These are phyloP conservation scores for Diplosphaera chodatii DNA, from an alignment of 139 green algal genomes.

Conservation along the genomic window DNA sequence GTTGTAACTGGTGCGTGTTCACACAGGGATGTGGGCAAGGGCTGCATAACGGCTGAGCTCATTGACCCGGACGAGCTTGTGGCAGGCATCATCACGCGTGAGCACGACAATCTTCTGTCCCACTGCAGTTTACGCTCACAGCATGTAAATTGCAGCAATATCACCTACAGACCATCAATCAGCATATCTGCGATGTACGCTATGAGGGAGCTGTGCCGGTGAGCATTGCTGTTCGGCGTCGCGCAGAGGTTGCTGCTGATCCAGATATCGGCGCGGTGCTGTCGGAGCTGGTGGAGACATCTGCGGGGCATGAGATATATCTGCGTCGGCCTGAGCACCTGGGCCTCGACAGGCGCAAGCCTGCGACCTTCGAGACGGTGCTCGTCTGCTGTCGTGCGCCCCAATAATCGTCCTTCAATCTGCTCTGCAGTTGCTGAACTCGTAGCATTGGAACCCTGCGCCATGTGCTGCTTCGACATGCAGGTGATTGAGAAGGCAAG, in stretches of 20 bases:
- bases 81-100: slow-evolving; percentile 9
- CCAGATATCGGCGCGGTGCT: slow-evolving; percentile 11
- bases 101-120: too few relatives aligned
- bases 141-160: too few relatives aligned
- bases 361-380: background rate
- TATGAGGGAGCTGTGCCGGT: too few relatives aligned
- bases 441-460: too few relatives aligned
- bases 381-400: too few relatives aligned
- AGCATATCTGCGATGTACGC: too few relatives aligned
- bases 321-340: slow-evolving; percentile 21
- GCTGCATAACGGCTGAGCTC: slow-evolving; percentile 15
- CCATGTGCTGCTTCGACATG: background rate
- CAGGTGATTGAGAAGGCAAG: background rate
- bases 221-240: too few relatives aligned
- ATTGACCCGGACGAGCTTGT: slow-evolving; percentile 21
- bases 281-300: slow-evolving; percentile 18
- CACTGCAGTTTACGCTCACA: too few relatives aligned
- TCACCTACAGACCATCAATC: too few relatives aligned
- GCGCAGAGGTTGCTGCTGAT: slow-evolving; percentile 19
- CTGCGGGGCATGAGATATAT: slow-evolving; percentile 16
- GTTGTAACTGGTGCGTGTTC: too few relatives aligned
- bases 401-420: too few relatives aligned
- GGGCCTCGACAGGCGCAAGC: background rate
- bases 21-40: slow-evolving; percentile 6
- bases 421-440: too few relatives aligned